Evolutionary conservation across 176 grass and related monocot species (phyloP).

Genomic region (Lolium perenne): DNA sequence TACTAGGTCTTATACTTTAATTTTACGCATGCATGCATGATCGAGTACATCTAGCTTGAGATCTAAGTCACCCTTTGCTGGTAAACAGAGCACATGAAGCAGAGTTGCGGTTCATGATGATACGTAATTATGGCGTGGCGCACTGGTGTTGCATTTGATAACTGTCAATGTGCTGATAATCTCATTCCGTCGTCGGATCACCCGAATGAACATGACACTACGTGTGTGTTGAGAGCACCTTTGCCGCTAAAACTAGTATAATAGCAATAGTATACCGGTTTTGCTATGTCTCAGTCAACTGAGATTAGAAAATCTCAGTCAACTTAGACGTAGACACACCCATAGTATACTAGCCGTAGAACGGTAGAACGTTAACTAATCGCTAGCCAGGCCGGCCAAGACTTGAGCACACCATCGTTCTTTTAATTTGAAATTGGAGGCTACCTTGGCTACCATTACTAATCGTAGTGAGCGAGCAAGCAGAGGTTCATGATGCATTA

Average conservation of each 20-base stretch:
- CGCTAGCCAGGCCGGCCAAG: neutral
- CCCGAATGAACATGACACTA: neutral
- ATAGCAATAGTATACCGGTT: too few species aligned
- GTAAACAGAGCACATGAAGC: constrained; percentile 32
- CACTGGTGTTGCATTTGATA: constrained; percentile 11
- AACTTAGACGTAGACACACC: too few species aligned
- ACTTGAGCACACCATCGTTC: neutral
- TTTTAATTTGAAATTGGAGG: neutral
- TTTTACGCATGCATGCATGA: neutral
- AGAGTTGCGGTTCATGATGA: constrained; percentile 43
- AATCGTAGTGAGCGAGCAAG: neutral
- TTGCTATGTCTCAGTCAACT: too few species aligned
- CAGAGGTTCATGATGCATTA: neutral
- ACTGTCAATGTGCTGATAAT: neutral
- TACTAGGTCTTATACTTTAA: neutral
- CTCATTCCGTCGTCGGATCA: neutral
- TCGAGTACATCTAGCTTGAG: constrained; percentile 33
- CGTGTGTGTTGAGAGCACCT: neutral
- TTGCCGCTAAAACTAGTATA: neutral
- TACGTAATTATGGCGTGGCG: constrained; percentile 42
- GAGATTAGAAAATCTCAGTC: too few species aligned
- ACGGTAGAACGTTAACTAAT: neutral
- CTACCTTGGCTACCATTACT: neutral
- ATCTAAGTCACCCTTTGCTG: constrained; percentile 40
- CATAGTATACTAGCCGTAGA: neutral